A percentile compares a stretch with the other conserved stretches of the same genome.
Conservation (phyloP, 2,329 filamentous ascomycete genomes). For the Stromatinia cepivora region DNA sequence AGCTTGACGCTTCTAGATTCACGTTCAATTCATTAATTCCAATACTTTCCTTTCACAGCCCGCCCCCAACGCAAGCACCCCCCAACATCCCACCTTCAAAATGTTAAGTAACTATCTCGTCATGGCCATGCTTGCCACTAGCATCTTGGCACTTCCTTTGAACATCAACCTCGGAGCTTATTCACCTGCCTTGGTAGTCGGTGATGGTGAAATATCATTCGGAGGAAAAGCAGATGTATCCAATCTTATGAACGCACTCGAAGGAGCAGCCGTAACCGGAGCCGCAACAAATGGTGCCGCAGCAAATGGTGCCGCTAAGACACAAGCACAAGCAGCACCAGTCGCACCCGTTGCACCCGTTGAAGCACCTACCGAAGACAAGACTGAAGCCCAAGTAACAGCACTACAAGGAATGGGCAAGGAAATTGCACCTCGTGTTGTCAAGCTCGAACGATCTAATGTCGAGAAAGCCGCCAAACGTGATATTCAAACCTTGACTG, state of each 20-base stretch:
- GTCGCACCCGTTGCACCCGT: slow-evolving; percentile 18
- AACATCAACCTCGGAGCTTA: slow-evolving; percentile 24
- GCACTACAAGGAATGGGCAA: slow-evolving; percentile 22
- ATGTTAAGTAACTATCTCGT: slow-evolving; percentile 19
- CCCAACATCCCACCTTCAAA: not conserved
- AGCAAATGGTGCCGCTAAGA: slow-evolving; percentile 11
- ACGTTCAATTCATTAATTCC: not conserved
- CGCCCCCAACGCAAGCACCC: not conserved
- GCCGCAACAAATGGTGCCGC: slow-evolving; percentile 6
- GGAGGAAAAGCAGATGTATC: slow-evolving; percentile 22
- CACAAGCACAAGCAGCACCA: slow-evolving; percentile 15
- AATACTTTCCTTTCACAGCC: slow-evolving; percentile 6
- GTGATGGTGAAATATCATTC: slow-evolving; percentile 25
- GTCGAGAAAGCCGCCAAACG: slow-evolving; percentile 42
- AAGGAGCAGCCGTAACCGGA: not conserved
- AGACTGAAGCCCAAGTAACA: slow-evolving; percentile 24
- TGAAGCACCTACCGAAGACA: slow-evolving; percentile 19
- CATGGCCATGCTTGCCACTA: slow-evolving; percentile 19
- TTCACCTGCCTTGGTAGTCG: slow-evolving; percentile 23
- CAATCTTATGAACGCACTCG: slow-evolving; percentile 20
- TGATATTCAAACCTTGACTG: slow-evolving; percentile 50
- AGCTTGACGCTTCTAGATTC: slow-evolving; percentile 22
- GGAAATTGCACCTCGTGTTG: slow-evolving; percentile 24
- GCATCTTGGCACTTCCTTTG: slow-evolving; percentile 21
- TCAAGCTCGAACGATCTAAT: slow-evolving; percentile 15